These are phyloP conservation scores for Apiospora marii DNA, from an alignment of 2,329 filamentous ascomycete genomes.

Conservation along the genomic window DNA sequence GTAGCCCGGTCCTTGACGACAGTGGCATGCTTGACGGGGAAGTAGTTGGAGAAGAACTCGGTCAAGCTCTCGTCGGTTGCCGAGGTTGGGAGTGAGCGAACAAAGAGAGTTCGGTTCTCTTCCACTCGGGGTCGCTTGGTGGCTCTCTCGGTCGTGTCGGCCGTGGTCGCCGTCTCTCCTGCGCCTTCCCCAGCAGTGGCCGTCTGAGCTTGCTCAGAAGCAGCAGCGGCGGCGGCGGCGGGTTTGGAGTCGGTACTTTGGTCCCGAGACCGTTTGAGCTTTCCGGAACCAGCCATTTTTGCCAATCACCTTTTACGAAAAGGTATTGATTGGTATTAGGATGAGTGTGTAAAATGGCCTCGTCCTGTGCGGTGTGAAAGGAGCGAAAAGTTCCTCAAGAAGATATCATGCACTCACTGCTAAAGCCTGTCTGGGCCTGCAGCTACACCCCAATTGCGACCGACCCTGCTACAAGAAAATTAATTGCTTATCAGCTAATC, in stretches of 20 bases:
- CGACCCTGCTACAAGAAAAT: slow-evolving; percentile 11
- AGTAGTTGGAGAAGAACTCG: slow-evolving; percentile 91
- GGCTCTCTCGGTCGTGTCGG: slow-evolving; percentile 33
- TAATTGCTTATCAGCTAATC: slow-evolving; percentile 22
- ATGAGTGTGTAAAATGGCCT: neutral
- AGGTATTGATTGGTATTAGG: neutral
- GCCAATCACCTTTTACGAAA: neutral
- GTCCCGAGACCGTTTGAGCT: slow-evolving; percentile 25
- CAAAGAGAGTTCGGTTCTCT: slow-evolving; percentile 80
- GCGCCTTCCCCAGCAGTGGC: neutral
- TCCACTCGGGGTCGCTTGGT: slow-evolving; percentile 67
- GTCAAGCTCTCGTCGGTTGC: slow-evolving; percentile 85
- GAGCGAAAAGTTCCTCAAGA: neutral
- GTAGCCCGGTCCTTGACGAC: slow-evolving; percentile 87
- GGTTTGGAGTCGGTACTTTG: neutral
- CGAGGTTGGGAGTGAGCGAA: slow-evolving; percentile 81
- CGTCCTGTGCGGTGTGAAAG: neutral
- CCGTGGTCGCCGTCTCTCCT: neutral
- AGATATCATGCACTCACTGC: neutral
- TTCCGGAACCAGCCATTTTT: slow-evolving; percentile 22
- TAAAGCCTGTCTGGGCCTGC: neutral
- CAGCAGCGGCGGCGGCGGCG: neutral
- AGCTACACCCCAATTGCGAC: slow-evolving; percentile 1
- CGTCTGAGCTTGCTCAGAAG: neutral
- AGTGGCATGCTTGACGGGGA: slow-evolving; percentile 94